Evolutionary conservation across 2,329 filamentous ascomycete genomes (phyloP).

Genomic region (Fusarium concolor): DNA sequence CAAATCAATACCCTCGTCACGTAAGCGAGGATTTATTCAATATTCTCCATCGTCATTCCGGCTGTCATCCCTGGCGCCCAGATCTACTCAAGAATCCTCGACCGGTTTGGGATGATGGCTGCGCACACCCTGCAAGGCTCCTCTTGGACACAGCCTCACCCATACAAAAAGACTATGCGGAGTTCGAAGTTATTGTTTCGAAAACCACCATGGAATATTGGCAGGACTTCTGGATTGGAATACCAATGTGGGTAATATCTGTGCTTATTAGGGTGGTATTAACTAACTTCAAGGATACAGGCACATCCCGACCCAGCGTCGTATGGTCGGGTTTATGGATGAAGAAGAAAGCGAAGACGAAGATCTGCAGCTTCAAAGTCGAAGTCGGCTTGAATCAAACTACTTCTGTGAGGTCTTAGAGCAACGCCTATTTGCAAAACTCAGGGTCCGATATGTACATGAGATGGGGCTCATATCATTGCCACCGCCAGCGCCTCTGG

Average conservation of each 20-base stretch:
- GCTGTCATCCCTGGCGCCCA: not conserved
- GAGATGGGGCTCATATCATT: not conserved
- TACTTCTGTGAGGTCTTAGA: not conserved
- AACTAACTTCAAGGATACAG: too few species aligned
- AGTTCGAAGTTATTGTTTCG: not conserved
- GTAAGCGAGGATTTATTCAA: not conserved
- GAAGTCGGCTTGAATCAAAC: not conserved
- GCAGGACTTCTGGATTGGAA: not conserved
- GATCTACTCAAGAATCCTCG: too few species aligned
- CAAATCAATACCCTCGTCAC: not conserved
- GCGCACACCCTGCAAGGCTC: not conserved
- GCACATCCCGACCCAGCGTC: too few species aligned
- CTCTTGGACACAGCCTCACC: not conserved
- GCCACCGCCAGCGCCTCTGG: not conserved
- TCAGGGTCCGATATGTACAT: not conserved
- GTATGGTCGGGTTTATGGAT: not conserved
- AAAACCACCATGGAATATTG: not conserved
- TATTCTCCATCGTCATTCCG: not conserved
- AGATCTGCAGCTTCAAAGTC: accelerated
- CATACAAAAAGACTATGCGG: not conserved
- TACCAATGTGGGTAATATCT: not conserved
- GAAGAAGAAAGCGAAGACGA: not conserved
- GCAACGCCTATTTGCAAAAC: not conserved
- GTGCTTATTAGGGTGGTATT: not conserved
- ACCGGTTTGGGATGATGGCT: too few species aligned